Base-by-base conservation (phyloP, 352 stramenopile species). In the Pythium monospermum region DNA sequence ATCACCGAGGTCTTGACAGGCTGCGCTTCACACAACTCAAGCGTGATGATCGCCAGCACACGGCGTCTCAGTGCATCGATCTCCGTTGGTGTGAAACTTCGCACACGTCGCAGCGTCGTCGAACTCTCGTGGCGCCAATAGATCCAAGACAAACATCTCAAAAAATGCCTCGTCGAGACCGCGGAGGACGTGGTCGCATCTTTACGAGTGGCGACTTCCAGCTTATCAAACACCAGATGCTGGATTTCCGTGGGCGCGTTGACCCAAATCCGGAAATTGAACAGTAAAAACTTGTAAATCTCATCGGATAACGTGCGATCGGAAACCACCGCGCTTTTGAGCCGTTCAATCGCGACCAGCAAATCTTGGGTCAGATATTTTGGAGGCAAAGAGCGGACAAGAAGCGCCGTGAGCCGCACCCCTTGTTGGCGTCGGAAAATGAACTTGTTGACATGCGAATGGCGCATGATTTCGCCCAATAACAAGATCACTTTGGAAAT, bases 361-460 rank as follows among this genome's bases (percentile, higher is more conserved):
- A 94, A 31, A 47, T 91, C 80, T 0, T 51, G 16, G 2, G 83
- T 91, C 41, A 94, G 57, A 56, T 91, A 91, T 12, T 64, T 40
- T 19, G 76, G 71, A 12, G 82, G 71, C 36, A 93, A 51, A 11
- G 79, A 88, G 1, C 76, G 76, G 32, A 93, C 50, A 13, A 93
- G 53, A 36, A 93, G 35, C 4, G 79, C 73, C 26, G 84, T 84
- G 16, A 91, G 48, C 0, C 77, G 77, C 19, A 93, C 79, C 25
- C 77, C 79, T 66, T 89, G 78, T 46, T 82, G 78, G 28, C 82
- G 72, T 43, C 82, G 75, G 37, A 88, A 93, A 22, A 85, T 89
- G 59, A 91, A 88, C 54, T 94, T 91, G 66, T 94, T 94, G 27
- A 91, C 78, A 19, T 85, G 66, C 26, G 83, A 94, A 56, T 91